Evolutionary conservation across 1,284 basidiomycete genomes (phyloP), one percentile per base, ranked within the genome.

Genomic region (Tilletia indica): DNA sequence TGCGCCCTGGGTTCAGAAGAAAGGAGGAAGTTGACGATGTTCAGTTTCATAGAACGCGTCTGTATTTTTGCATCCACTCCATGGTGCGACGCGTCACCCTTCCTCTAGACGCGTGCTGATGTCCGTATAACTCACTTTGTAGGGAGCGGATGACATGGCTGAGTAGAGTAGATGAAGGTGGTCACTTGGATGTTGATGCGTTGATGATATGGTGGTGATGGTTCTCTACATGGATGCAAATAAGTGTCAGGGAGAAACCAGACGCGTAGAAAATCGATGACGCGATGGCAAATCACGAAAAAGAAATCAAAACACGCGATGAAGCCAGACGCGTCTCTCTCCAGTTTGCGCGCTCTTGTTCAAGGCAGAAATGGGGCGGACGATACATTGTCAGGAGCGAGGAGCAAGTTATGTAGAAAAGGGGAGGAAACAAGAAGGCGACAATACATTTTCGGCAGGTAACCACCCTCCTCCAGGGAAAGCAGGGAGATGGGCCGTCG

Each of bases 1-100:
- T 39, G 77, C 75, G 70, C 77, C 77, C 72, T 76, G 73, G 77
- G 71, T 9, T 11, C 9, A 8, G 8, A 19, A 38, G 58, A 5
- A 31, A 25, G 36, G 58, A 25, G 31, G 25, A 31, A 31, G 58
- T 54, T 31, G 25, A 31, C 25, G 25, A 31, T 31, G 25, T 31
- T 31, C 25, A 31, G 25, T 31, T 31, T 31, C 25, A 19, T 1
- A 19, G 51, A 4, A 19, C 19, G 51, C 51, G 51, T 19, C 51
- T 54, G 51, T 8, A 3, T 8, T 9, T 19, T 9, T 54, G 51
- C 25, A 8, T 19, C n/a, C 42, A 45, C 6, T 45, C 42, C 9
- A 45, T 9, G 42, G 42, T 8, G 9, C 9, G 42, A 19, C 21
- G 51, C 19, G 51, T 19, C 12, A 2, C 8, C n/a, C 51, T 25